phyloP scores from a whole-genome alignment of 78 protist genomes.

The Protostelium mycophagum region DNA sequence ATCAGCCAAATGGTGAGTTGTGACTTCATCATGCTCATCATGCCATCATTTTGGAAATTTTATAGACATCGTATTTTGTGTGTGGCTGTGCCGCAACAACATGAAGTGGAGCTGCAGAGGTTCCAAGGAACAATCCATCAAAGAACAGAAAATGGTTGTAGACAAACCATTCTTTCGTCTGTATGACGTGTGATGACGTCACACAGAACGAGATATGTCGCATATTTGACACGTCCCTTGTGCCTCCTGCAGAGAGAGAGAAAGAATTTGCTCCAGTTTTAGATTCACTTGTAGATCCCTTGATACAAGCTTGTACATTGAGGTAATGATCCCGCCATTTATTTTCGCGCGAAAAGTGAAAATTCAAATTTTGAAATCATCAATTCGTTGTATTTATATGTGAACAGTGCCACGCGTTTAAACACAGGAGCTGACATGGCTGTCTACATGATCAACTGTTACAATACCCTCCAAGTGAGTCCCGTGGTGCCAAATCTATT shows the following conservation, averaged over 20 bases:
- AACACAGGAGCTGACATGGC: slow-evolving; percentile 18
- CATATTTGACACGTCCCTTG: slow-evolving; percentile 28
- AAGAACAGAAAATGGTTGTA: neutral
- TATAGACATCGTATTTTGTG: no score
- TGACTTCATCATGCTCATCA: no score
- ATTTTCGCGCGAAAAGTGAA: neutral
- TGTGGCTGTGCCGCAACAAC: no score
- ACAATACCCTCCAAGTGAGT: slow-evolving; percentile 5
- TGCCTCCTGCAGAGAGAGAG: slow-evolving; percentile 28
- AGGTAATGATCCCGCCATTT: no score
- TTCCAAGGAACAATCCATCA: slow-evolving; percentile 35
- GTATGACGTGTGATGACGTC: neutral
- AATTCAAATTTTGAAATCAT: neutral
- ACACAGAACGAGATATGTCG: slow-evolving; percentile 25
- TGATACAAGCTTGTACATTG: slow-evolving; percentile 19
- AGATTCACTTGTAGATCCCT: slow-evolving; percentile 19
- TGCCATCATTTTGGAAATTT: no score
- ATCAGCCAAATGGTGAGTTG: neutral
- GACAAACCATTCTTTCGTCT: neutral
- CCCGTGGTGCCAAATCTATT: no score
- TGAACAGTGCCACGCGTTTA: slow-evolving; percentile 18
- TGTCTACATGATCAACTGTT: slow-evolving; percentile 41
- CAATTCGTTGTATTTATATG: neutral
- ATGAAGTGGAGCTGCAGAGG: no score
- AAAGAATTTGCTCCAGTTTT: slow-evolving; percentile 38